phyloP scores from a whole-genome alignment of 1,284 basidiomycete species.

The Trametes versicolor region DNA sequence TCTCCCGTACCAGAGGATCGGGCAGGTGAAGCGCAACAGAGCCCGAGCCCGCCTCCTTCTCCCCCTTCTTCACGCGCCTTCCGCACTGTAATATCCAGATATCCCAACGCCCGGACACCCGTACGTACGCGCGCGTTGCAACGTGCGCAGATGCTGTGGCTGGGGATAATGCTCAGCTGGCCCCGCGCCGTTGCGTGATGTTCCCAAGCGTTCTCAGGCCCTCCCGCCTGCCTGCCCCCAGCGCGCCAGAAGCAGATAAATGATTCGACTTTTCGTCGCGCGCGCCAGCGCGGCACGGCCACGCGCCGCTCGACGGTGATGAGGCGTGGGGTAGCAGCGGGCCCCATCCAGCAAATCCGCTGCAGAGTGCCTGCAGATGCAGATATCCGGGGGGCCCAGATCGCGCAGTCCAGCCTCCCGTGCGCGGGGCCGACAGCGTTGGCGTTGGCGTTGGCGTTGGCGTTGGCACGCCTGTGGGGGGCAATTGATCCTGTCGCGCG shows the following conservation, averaged over 20 bases:
- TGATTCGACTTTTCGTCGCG: slow-evolving; percentile 1
- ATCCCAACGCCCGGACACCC: slow-evolving; percentile 8
- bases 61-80: slow-evolving; percentile 1
- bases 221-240: background rate
- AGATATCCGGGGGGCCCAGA: background rate
- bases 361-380: background rate
- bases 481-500: slow-evolving; percentile 18
- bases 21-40: background rate
- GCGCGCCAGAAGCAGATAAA: slow-evolving; percentile 5
- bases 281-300: slow-evolving; percentile 4
- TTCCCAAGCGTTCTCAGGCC: slow-evolving; percentile 23
- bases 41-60: slow-evolving; percentile 1
- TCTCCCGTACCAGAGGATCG: slow-evolving; percentile 4
- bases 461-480: slow-evolving; percentile 1
- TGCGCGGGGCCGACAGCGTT: slow-evolving; percentile 11
- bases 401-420: background rate
- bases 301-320: background rate
- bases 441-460: too few species aligned
- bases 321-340: background rate
- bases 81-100: background rate
- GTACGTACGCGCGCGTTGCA: slow-evolving; percentile 18
- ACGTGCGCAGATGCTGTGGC: background rate
- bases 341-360: background rate
- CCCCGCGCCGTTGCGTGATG: slow-evolving; percentile 5
- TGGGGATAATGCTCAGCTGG: slow-evolving; percentile 14